A percentile compares a stretch with the other conserved stretches of the same genome.
Conservation (phyloP, 345 rosid species). For the Odontarrhena argentea region DNA sequence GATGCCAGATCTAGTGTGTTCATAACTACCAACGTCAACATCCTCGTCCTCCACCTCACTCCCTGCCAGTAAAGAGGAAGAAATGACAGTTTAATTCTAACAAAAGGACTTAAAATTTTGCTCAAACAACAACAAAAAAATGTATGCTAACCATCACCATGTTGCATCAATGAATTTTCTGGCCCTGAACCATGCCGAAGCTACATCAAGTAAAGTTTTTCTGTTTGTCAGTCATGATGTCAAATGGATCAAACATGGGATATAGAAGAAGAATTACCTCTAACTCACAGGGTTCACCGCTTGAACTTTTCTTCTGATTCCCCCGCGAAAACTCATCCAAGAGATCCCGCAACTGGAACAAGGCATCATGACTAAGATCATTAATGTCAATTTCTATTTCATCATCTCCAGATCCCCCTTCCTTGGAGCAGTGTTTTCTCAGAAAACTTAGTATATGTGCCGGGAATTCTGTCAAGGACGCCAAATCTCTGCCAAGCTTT, state of each 20-base stretch:
- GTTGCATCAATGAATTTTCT: slow-evolving; percentile 65
- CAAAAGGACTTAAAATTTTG: background rate
- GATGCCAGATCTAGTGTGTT: slow-evolving; percentile 46
- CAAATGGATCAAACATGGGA: slow-evolving; percentile 12
- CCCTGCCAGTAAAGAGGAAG: slow-evolving; percentile 45
- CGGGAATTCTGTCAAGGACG: slow-evolving; percentile 59
- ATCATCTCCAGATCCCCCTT: slow-evolving; percentile 71
- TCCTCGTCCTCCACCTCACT: slow-evolving; percentile 65
- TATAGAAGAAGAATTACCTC: slow-evolving; percentile 54
- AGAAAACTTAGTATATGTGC: slow-evolving; percentile 65
- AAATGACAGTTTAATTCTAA: slow-evolving; percentile 3
- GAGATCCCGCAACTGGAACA: slow-evolving; percentile 69
- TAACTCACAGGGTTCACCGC: slow-evolving; percentile 65
- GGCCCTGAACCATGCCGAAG: slow-evolving; percentile 61
- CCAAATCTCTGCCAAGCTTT: slow-evolving; percentile 80
- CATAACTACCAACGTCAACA: slow-evolving; percentile 68
- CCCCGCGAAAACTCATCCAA: slow-evolving; percentile 62
- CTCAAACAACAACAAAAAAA: slow-evolving; percentile 21
- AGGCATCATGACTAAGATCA: slow-evolving; percentile 62
- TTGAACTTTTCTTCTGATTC: slow-evolving; percentile 46
- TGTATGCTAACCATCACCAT: slow-evolving; percentile 55
- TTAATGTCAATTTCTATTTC: slow-evolving; percentile 97
- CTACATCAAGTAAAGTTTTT: slow-evolving; percentile 45
- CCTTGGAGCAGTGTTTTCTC: slow-evolving; percentile 75
- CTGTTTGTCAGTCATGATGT: slow-evolving; percentile 16